These are phyloP conservation scores for Isoetes taiwanensis DNA, from an alignment of 75 land plant genomes.

Conservation along the genomic window DNA sequence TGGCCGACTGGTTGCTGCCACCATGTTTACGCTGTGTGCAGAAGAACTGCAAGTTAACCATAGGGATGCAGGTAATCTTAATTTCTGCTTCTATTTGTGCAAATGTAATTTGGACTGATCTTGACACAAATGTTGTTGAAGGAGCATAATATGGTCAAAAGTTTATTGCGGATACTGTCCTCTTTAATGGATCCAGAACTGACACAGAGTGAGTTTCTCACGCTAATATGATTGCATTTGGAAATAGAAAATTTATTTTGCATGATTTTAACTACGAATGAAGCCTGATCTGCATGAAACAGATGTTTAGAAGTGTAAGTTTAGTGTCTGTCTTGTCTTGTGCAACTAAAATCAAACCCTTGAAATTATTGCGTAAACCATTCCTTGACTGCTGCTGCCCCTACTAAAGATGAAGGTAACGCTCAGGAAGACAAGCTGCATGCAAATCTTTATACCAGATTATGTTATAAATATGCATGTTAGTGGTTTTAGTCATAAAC, in stretches of 20 bases:
- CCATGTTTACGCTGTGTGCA: conserved; percentile 17
- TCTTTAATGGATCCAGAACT: conserved; percentile 15
- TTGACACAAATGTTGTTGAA: not conserved
- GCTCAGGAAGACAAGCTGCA: too few relatives aligned
- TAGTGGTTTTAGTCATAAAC: not conserved
- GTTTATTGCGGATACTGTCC: conserved; percentile 10
- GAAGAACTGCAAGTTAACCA: conserved; percentile 13
- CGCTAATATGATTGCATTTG: not conserved
- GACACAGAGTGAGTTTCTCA: conserved; percentile 15
- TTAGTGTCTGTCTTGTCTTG: too few relatives aligned
- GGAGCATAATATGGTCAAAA: conserved; percentile 23
- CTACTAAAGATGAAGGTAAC: too few relatives aligned
- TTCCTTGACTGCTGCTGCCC: too few relatives aligned
- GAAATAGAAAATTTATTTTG: not conserved
- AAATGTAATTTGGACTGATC: not conserved
- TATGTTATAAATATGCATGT: not conserved
- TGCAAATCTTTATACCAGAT: too few relatives aligned
- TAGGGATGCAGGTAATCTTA: conserved; percentile 19
- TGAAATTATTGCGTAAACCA: too few relatives aligned
- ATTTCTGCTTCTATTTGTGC: not conserved
- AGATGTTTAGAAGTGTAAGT: too few relatives aligned
- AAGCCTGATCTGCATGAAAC: too few relatives aligned
- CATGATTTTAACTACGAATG: too few relatives aligned
- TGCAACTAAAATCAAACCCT: too few relatives aligned
- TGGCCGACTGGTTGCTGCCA: conserved; percentile 20